These are phyloP conservation scores for Spathaspora gorwiae DNA, from an alignment of 805 yeast genomes.

Conservation along the genomic window DNA sequence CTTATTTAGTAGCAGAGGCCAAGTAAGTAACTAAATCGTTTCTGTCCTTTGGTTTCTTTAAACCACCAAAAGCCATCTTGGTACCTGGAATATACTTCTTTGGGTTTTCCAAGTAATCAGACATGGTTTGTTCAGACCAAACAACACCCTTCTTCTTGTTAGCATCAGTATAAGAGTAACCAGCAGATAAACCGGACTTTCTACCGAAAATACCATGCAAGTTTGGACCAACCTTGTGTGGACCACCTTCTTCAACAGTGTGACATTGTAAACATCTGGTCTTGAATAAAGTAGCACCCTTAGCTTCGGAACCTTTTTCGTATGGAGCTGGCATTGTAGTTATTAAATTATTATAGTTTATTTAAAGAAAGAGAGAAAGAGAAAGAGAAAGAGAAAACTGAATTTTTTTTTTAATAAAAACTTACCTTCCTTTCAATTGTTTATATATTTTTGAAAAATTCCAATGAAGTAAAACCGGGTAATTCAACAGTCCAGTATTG, in stretches of 20 bases:
- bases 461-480: no score
- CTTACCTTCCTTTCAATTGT: background rate
- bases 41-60: constrained; percentile 98
- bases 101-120: constrained; percentile 97
- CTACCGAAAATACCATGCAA: constrained; percentile 94
- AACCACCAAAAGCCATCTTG: constrained; percentile 99
- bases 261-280: constrained; percentile 99
- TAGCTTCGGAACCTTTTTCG: constrained; percentile 48
- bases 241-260: constrained; percentile 93
- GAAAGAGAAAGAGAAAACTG: background rate
- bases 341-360: background rate
- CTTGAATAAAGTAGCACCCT: constrained; percentile 98
- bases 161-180: constrained; percentile 96
- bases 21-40: constrained; percentile 92
- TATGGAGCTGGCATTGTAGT: constrained; percentile 39
- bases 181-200: constrained; percentile 85
- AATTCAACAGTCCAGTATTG: no score
- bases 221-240: constrained; percentile 99
- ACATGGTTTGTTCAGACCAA: constrained; percentile 86
- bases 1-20: constrained; percentile 39
- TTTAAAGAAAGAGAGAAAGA: background rate
- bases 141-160: constrained; percentile 91
- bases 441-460: no score
- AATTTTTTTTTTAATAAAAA: background rate
- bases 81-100: constrained; percentile 99